Conservation (phyloP, 2,329 filamentous ascomycete species). For the Verticillium zaregamsianum region DNA sequence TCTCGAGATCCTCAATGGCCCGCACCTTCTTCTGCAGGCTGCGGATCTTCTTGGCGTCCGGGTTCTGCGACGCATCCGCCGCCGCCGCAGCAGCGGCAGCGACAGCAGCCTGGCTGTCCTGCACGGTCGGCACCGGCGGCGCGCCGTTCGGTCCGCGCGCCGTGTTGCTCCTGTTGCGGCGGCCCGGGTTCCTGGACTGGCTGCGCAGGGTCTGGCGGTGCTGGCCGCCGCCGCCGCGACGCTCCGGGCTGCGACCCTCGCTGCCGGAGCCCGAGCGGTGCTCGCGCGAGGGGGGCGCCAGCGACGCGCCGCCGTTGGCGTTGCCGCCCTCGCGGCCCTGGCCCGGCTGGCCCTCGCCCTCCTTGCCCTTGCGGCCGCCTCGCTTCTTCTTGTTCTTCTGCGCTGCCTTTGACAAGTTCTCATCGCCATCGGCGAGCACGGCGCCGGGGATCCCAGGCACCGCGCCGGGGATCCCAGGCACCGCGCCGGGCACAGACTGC, state of each 20-base stretch:
- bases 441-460: slow-evolving; percentile 63
- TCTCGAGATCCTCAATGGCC: slow-evolving; percentile 96
- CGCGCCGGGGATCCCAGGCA: slow-evolving; percentile 65
- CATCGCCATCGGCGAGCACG: slow-evolving; percentile 61
- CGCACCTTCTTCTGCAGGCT: slow-evolving; percentile 95
- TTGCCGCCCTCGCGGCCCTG: slow-evolving; percentile 30
- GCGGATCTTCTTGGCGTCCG: slow-evolving; percentile 92
- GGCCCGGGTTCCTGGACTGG: slow-evolving; percentile 50
- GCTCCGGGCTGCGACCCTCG: slow-evolving; percentile 62
- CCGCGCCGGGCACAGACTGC: slow-evolving; percentile 63
- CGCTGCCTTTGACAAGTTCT: slow-evolving; percentile 75
- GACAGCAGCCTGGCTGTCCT: slow-evolving; percentile 19
- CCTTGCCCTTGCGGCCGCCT: slow-evolving; percentile 83
- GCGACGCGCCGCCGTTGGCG: slow-evolving; percentile 37
- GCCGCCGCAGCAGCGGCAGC: slow-evolving; percentile 24
- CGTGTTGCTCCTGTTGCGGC: slow-evolving; percentile 48
- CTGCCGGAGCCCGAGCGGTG: slow-evolving; percentile 48
- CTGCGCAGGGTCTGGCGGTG: slow-evolving; percentile 45
- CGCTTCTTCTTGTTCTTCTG: slow-evolving; percentile 99
- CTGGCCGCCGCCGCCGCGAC: slow-evolving; percentile 36
- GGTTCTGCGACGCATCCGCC: slow-evolving; percentile 51
- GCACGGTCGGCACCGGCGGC: slow-evolving; percentile 13
- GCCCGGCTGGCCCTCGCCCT: slow-evolving; percentile 60
- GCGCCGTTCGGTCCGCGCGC: slow-evolving; percentile 30
- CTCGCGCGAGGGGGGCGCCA: slow-evolving; percentile 30